Evolutionary conservation across 2,329 filamentous ascomycete genomes (phyloP), one percentile per base, ranked within the genome.

Genomic region (Aspergillus costaricaensis): DNA sequence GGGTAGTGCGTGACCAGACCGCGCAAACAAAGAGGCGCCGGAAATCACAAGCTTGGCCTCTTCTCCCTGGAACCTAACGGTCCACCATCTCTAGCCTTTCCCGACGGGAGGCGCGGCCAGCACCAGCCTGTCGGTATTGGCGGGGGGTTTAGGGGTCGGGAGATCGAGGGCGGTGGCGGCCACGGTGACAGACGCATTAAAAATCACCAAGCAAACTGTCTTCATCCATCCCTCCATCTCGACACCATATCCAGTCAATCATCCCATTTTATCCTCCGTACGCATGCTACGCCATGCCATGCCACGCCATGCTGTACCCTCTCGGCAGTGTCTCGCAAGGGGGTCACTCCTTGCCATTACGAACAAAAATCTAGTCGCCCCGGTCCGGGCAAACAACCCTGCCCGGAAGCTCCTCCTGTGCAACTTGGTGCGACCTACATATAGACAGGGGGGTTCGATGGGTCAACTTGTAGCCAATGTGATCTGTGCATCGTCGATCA

Each of bases 61-160:
- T 10, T 27, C 21, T 17, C 32, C 32, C 47, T 50, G 47, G 47
- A 53, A 17, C 44, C 49, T 21, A 61, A 61, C 55, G 57, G 60
- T 52, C 52, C 49, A 60, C 52, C 39, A 32, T 38, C 32, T 49
- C 55, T 51, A 43, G 43, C 53, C 49, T 44, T 56, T 56, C 51
- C 54, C 54, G 41, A 61, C 56, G 38, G 51, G 51, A 60, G 50
- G 51, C 49, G 47, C 47, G 50, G 54, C 39, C 44, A 62, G 59
- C 55, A 62, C 64, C 64, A 60, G 49, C 52, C 62, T 65, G 64
- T 66, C 64, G 64, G 64, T 62, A 56, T 60, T 53, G 52, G 50
- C 38, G 58, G 47, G 32, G 39, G 57, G 47, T 54, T 59, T 49
- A 41, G 54, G 25, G 27, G 36, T 32, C 51, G 38, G 10, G 38